Percentiles rank a stretch among this genome's conserved stretches.
These are phyloP conservation scores for Melanogaster broomeanus DNA, from an alignment of 768 basidiomycete genomes.

Conservation along the genomic window DNA sequence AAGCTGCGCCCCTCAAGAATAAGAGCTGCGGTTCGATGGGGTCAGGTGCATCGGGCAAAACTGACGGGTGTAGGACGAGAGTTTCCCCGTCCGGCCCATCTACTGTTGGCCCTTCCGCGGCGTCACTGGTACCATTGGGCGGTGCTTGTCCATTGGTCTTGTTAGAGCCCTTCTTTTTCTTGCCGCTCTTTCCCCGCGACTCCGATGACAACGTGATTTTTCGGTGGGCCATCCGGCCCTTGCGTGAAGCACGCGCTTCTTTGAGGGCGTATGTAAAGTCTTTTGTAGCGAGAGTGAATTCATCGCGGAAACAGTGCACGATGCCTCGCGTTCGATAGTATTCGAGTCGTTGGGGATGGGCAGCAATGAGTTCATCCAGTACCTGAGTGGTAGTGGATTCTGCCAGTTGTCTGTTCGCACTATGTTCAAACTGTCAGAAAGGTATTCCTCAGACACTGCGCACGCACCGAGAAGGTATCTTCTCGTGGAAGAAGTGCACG, in stretches of 20 bases:
- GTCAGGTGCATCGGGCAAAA: conserved; percentile 77
- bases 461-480: conserved; percentile 85
- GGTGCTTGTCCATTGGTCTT: conserved; percentile 67
- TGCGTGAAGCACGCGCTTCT: conserved; percentile 73
- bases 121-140: conserved; percentile 60
- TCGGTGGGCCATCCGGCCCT: conserved; percentile 58
- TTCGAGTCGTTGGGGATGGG: conserved; percentile 75
- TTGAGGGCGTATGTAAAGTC: conserved; percentile 83
- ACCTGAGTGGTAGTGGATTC: conserved; percentile 80
- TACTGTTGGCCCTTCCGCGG: conserved; percentile 39
- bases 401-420: conserved; percentile 67
- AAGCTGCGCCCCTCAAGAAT: conserved; percentile 82
- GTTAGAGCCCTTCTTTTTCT: conserved; percentile 53
- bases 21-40: conserved; percentile 84
- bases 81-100: conserved; percentile 55
- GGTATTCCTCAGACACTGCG: conserved; percentile 3
- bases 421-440: conserved; percentile 19
- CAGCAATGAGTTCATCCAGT: conserved; percentile 75
- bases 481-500: conserved; percentile 94
- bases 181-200: conserved; percentile 45
- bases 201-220: conserved; percentile 40
- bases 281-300: conserved; percentile 69
- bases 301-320: conserved; percentile 86
- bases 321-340: conserved; percentile 90
- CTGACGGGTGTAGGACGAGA: conserved; percentile 66